Evolutionary conservation across 2,329 filamentous ascomycete genomes (phyloP).

Genomic region (Arthrocladium fulminans): DNA sequence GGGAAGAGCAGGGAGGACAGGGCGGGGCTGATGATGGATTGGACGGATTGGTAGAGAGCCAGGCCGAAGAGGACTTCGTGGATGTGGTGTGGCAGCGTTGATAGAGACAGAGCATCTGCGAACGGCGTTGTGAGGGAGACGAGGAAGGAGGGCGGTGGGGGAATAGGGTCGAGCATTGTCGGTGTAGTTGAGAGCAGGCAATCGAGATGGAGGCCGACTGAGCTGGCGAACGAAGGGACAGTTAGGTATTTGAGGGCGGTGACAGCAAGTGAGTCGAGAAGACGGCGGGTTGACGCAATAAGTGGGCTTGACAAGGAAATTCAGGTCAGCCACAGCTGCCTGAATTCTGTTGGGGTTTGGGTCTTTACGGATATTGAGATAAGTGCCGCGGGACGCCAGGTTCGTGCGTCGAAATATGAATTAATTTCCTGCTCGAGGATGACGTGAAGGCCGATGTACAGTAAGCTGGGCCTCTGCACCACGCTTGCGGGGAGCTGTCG

Average conservation of each 20-base stretch:
- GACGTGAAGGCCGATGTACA: too few species aligned
- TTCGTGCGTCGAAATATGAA: too few species aligned
- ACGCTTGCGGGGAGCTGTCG: too few species aligned
- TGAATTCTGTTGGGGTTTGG: not conserved
- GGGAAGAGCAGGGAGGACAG: slow-evolving; percentile 48
- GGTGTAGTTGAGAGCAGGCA: too few species aligned
- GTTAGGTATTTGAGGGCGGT: too few species aligned
- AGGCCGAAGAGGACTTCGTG: slow-evolving; percentile 53
- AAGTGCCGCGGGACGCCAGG: too few species aligned
- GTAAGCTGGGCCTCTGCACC: too few species aligned
- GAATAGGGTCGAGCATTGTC: slow-evolving; percentile 38
- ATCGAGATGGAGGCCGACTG: too few species aligned
- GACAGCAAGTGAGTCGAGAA: not conserved
- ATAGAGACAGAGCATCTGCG: slow-evolving; percentile 43
- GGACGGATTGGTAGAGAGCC: slow-evolving; percentile 48
- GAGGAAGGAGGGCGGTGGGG: slow-evolving; percentile 44
- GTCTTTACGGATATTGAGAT: too few species aligned
- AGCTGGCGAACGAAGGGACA: too few species aligned
- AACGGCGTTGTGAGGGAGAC: slow-evolving; percentile 41
- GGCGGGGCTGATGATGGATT: slow-evolving; percentile 46
- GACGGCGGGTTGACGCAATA: too few species aligned
- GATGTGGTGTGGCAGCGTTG: slow-evolving; percentile 50
- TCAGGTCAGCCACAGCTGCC: not conserved
- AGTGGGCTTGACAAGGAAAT: not conserved
- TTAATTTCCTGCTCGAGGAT: too few species aligned